phyloP scores from a whole-genome alignment of 164 flowering plant species.

The Dillenia turbinata region DNA sequence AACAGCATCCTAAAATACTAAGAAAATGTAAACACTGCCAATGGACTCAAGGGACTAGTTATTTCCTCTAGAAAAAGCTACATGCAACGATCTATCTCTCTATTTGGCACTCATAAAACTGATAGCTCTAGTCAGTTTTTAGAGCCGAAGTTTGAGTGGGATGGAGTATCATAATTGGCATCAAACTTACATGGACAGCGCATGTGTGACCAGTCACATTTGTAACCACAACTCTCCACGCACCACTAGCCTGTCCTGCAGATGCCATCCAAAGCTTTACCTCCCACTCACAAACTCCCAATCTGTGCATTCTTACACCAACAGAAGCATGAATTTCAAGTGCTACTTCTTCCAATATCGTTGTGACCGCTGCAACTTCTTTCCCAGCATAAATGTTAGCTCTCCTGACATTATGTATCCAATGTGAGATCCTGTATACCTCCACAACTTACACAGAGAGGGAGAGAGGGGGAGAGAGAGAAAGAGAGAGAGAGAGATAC shows the following conservation, averaged over 20 bases:
- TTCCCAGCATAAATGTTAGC: constrained; percentile 41
- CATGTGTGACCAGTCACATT: constrained; percentile 98
- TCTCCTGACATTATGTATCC: constrained; percentile 46
- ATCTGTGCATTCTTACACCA: constrained; percentile 88
- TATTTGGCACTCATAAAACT: too few relatives aligned
- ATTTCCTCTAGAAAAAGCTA: too few relatives aligned
- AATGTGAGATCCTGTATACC: constrained; percentile 8
- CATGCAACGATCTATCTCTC: too few relatives aligned
- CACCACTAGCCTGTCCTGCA: constrained; percentile 71
- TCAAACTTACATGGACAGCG: constrained; percentile 75
- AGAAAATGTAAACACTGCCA: too few relatives aligned
- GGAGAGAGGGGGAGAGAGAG: not conserved
- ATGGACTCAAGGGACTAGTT: too few relatives aligned
- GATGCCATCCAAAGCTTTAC: constrained; percentile 85
- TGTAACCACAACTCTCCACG: constrained; percentile 87
- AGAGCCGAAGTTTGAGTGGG: too few relatives aligned
- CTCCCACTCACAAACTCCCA: constrained; percentile 97
- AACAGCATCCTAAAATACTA: not conserved
- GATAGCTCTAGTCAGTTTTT: too few relatives aligned
- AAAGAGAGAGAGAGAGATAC: constrained; percentile 29
- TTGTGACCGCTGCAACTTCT: constrained; percentile 62
- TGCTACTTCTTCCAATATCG: constrained; percentile 64
- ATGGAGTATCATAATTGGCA: not conserved
- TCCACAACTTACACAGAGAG: not conserved
- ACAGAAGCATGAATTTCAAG: constrained; percentile 66